Base-by-base conservation (phyloP, 805 yeast species). In the Candida bentonensis region DNA sequence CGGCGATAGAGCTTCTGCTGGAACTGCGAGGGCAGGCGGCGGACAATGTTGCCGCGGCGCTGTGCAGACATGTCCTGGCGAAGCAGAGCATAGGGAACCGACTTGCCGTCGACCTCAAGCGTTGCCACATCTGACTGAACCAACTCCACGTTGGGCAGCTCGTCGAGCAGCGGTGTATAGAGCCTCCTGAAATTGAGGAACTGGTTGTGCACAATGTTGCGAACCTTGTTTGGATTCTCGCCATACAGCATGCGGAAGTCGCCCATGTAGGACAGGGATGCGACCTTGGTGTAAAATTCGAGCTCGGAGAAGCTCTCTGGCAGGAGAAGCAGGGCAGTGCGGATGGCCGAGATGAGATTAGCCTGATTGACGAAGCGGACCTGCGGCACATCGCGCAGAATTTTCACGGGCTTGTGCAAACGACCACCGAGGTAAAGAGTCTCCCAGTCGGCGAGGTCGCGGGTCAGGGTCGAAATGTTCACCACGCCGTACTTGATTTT, bases 381-480 rank as follows among this genome's bases (percentile, higher is more conserved):
- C 54, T 74, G 68, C 1, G 79, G 69, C 46, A 79, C 78, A 53
- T 78, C 83, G 49, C 76, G 72, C 33, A 84, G 59, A 26, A 83
- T 70, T 48, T 82, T 80, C 3, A 89, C 94, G 0, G 98, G 98
- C 56, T 92, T 92, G 54, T 92, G 98, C 46, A 92, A 66, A 49
- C 98, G 69, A 1, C 98, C 98, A 1, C 96, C 94, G 17, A 92
- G 57, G 55, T 92, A 92, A 53, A 92, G 72, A 0, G 87, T 74
- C 23, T 76, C 68, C 98, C 98, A 92, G 45, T 80, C 75, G n/a
- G 74, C 67, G 22, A 92, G 64, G 62, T 92, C 98, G 28, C 67
- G 67, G 30, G 78, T 61, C 20, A 85, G 62, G 7, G 70, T 70
- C 21, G 74, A 71, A 49, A 74, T 68, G 3, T 85, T 77, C 1